Base-by-base conservation (phyloP, 2,329 filamentous ascomycete genomes). In the Orbilia brochopaga region DNA sequence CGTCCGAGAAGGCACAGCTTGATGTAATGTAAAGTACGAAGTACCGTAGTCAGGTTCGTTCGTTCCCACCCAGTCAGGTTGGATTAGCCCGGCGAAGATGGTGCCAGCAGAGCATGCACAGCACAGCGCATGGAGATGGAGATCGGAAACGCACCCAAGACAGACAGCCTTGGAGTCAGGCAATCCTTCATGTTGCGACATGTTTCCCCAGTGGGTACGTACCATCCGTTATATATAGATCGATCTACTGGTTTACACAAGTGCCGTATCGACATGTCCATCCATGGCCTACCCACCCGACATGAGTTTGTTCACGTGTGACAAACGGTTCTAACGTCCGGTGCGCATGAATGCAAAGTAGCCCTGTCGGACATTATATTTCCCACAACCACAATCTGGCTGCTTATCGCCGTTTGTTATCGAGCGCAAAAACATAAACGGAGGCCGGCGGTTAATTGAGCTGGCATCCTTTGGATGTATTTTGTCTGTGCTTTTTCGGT, bases 351-450 rank as follows among this genome's bases (percentile, higher is more conserved):
- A 35, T 15, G 7, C 27, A 8, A 37, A 2, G 10, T 21, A 55
- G 30, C 52, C 21, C 11, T 15, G 42, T 57, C 54, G 54, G 54
- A 57, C 44, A 57, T 57, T 57, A 44, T 27, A 37, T 55, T 55
- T 51, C 5, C 24, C 13, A 51, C 3, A 3, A 10, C 27, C 27
- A 8, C 27, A 8, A 32, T 32, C 27, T 32, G 27, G 27, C 27
- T 32, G 3, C 3, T 32, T 8, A 8, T 8, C 27, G 27, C n/a
- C n/a, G n/a, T n/a, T 32, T 32, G 27, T 32, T 32, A 32, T 32
- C 27, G 27, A 32, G 27, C 27, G 27, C 27, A 32, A 32, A 32
- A 32, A 32, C 27, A 32, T 32, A 32, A 8, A 32, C 8, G 27
- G 4, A 32, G 3, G 27, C 27, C 4, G 8, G 8, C 27, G 27